These are phyloP conservation scores for Dendrobium huoshanense DNA, from an alignment of 106 monocot genomes.

Conservation along the genomic window DNA sequence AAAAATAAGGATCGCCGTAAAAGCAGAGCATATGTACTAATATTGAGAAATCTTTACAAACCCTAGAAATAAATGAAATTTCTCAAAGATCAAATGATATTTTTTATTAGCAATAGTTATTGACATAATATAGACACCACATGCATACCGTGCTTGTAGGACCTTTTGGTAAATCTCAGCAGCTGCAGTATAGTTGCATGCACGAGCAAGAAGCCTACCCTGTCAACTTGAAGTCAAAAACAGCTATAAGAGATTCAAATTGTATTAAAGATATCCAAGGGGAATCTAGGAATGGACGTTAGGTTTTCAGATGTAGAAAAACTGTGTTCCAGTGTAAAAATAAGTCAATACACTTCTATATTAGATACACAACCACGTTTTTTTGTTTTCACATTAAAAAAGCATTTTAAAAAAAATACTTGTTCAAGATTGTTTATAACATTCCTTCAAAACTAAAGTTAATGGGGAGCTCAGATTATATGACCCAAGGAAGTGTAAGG, in stretches of 20 bases:
- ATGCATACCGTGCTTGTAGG: constrained; percentile 59
- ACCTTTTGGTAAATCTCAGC: constrained; percentile 77
- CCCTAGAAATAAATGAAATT: neutral
- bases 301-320: neutral
- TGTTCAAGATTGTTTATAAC: neutral
- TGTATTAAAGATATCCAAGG: neutral
- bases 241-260: constrained; percentile 25
- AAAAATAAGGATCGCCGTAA: neutral
- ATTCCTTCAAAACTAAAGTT: neutral
- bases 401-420: neutral
- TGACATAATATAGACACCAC: neutral
- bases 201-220: constrained; percentile 94
- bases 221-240: constrained; percentile 92
- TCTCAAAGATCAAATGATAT: neutral
- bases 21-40: neutral
- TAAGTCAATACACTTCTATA: neutral
- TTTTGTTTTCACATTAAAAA: neutral
- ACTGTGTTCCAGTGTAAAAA: neutral
- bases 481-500: neutral
- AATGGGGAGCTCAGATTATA: neutral
- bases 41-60: neutral
- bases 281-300: neutral
- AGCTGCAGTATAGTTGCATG: constrained; percentile 71
- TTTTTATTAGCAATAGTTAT: neutral
- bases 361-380: neutral